Conservation (phyloP, 352 stramenopile species). For the Phytophthora hibernalis region DNA sequence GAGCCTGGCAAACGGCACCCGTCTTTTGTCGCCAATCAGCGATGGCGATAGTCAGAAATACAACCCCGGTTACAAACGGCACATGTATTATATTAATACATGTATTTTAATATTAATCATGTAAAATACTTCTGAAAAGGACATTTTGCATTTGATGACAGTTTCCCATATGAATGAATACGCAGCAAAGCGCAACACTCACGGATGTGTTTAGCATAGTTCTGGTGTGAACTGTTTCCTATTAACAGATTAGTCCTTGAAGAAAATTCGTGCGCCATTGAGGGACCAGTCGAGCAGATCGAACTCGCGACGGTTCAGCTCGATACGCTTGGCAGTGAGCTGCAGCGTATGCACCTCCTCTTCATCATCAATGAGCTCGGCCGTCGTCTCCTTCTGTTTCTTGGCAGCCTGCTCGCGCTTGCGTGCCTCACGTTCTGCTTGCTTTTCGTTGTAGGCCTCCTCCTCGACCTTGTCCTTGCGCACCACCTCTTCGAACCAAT, state of each 20-base stretch:
- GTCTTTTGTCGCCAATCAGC: no score
- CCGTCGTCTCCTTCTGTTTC: slow-evolving; percentile 86
- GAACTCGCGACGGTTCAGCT: slow-evolving; percentile 89
- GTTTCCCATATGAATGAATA: background rate
- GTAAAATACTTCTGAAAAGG: no score
- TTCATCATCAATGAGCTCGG: slow-evolving; percentile 87
- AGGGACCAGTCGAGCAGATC: slow-evolving; percentile 92
- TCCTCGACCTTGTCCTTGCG: slow-evolving; percentile 90
- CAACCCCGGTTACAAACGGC: no score
- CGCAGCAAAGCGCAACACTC: background rate
- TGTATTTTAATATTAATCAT: no score
- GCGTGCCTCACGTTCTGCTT: slow-evolving; percentile 78
- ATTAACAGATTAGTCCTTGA: slow-evolving; percentile 76
- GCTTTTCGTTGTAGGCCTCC: slow-evolving; percentile 82
- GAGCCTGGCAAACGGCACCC: no score
- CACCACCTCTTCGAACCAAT: slow-evolving; percentile 92
- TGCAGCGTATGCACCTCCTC: slow-evolving; percentile 89
- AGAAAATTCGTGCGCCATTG: slow-evolving; percentile 92
- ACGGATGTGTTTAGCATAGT: background rate
- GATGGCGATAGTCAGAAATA: no score
- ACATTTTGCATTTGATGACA: no score
- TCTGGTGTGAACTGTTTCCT: slow-evolving; percentile 18
- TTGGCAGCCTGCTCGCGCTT: slow-evolving; percentile 80
- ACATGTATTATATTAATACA: no score
- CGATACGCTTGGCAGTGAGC: slow-evolving; percentile 88